These are phyloP conservation scores for Neoboletus subvelutipes DNA, from an alignment of 768 basidiomycete species.

Conservation along the genomic window DNA sequence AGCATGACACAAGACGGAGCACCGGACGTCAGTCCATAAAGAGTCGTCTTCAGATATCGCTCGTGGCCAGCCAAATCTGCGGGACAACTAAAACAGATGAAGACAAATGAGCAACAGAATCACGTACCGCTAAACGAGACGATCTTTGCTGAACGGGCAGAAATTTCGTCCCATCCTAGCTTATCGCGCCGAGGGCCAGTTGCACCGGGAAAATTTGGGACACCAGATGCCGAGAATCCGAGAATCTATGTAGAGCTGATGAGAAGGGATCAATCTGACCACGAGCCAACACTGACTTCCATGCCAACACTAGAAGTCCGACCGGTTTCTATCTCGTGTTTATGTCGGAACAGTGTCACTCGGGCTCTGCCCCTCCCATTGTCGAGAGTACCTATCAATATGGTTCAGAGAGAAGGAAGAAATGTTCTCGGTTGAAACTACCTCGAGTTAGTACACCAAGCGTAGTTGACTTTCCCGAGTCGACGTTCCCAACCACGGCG, in stretches of 20 bases:
- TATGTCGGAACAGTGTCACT: slow-evolving; percentile 90
- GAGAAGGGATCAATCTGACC: neutral
- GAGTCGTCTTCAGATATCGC: slow-evolving; percentile 86
- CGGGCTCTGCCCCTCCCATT: slow-evolving; percentile 82
- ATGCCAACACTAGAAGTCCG: slow-evolving; percentile 95
- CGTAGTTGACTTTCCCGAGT: slow-evolving; percentile 93
- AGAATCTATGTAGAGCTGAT: slow-evolving; percentile 57
- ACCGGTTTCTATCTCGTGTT: slow-evolving; percentile 96
- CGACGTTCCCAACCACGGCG: slow-evolving; percentile 94
- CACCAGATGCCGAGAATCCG: slow-evolving; percentile 77
- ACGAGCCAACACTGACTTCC: slow-evolving; percentile 62
- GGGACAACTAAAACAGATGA: neutral
- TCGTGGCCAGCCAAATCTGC: slow-evolving; percentile 95
- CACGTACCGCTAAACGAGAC: slow-evolving; percentile 83
- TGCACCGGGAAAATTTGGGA: slow-evolving; percentile 73
- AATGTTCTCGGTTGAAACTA: slow-evolving; percentile 28
- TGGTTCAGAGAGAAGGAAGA: slow-evolving; percentile 14
- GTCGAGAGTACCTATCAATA: slow-evolving; percentile 61
- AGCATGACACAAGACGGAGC: slow-evolving; percentile 90
- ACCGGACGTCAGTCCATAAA: slow-evolving; percentile 93
- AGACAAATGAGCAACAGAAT: neutral
- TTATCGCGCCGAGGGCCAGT: slow-evolving; percentile 73
- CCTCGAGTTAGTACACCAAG: slow-evolving; percentile 95
- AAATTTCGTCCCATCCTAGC: slow-evolving; percentile 95
- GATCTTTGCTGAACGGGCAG: slow-evolving; percentile 84